Evolutionary conservation across 2,329 filamentous ascomycete genomes (phyloP), one percentile per base, ranked within the genome.

Genomic region (Clonostachys solani): DNA sequence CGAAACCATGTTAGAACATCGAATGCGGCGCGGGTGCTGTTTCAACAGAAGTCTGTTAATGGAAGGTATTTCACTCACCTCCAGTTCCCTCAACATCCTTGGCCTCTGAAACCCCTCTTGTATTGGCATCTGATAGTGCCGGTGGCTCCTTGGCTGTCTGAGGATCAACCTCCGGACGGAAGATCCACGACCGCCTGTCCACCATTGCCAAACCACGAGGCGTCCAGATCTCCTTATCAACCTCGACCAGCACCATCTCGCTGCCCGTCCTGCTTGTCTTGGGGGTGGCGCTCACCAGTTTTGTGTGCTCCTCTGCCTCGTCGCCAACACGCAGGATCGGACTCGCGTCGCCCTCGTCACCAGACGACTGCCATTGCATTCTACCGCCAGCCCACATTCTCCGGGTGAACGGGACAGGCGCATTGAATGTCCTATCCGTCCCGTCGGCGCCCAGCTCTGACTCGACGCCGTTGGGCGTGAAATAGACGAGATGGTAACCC

Each of bases 321-420:
- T 83, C 76, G 2, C 80, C 81, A 2, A 84, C 73, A 3, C 68
- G 65, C 49, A 85, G 58, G 52, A 18, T 9, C 38, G 47, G 17
- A 5, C 13, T 37, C 17, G 12, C 33, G 8, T 23, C 23, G 13
- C 10, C 16, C 12, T 13, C 19, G 6, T 35, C 38, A 12, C 19
- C 33, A 10, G 23, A 19, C 8, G 12, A 18, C 29, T 43, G 52
- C 79, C 80, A 84, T 13, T 60, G 58, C 62, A 86, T 78, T 47
- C 71, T 67, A 1, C 83, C 83, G 2, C 82, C 83, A 0, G 83
- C 83, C 83, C 83, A 86, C 83, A 86, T 86, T 12, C 83, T 71
- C 33, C 82, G 64, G 3, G 80, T 83, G 48, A 84, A 86, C 0
- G 81, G 81, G 4, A 64, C 50, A 0, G 78, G 71, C 0, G 81